Base-by-base conservation (phyloP, 805 yeast genomes). In the Pichia heedii region DNA sequence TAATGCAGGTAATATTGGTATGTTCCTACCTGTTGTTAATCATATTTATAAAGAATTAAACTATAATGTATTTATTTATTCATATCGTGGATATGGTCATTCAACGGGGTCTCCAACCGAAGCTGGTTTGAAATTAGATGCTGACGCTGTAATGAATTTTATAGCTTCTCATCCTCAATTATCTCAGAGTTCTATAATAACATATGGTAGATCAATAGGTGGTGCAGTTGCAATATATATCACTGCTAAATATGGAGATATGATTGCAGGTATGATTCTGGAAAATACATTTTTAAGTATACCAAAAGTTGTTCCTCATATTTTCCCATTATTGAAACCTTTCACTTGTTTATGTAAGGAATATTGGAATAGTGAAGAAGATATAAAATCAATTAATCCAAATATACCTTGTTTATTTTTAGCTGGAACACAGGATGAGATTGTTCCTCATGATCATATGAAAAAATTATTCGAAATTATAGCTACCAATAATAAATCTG, bases 1-100 rank as follows among this genome's bases (percentile, higher is more conserved):
- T 5, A 90, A 90, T 62, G 97, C 97, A 2, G 97, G 97, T 5
- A 90, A 93, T 60, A 90, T 90, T 50, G 97, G 97, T 16, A 87
- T 86, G 57, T 80, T 84, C 24, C 66, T 90, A 39, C 96, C 96
- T 2, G 75, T 87, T 9, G 95, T 84, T 3, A 70, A 79, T 39
- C 60, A 81, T 10, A 78, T 89, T 49, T 84, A 76, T 61, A 63
- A 69, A 39, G 63, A 69, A 33, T 71, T 81, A 61, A 76, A 77
- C 13, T 77, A 79, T 62, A 87, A 89, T 60, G 95, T 88, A 3
- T 74, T 90, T 39, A 77, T 85, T 5, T 83, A 86, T 52, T 85
- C 95, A 1, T 90, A 90, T 62, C 68, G 98, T 53, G 97, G 98
- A 0, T 89, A 89, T 61, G 97, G 97, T 0, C 64, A 70, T 39